Base-by-base conservation (phyloP, 2,329 filamentous ascomycete species). In the Teratosphaeria destructans region DNA sequence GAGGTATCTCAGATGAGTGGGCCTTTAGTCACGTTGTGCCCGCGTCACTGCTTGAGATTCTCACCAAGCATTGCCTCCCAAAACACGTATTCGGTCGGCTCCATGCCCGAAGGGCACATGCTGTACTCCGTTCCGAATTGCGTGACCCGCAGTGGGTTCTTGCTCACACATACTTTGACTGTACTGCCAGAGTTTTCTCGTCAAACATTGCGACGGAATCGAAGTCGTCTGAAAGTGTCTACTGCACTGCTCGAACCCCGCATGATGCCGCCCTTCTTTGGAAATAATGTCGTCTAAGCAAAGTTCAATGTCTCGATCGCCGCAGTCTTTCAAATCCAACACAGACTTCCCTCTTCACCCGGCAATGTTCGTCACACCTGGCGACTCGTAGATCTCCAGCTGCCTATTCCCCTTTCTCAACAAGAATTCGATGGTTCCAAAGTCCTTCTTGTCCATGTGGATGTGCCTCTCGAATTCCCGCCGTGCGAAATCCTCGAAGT, bases 361-460 rank as follows among this genome's bases (percentile, higher is more conserved):
- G 56, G 64, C 67, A 43, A 95, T 86, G 72, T 94, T 89, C 69
- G 85, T 89, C 68, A 95, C 91, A 2, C 87, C 87, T 29, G 88
- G 85, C 5, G 86, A 83, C n/a, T 87, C 84, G 74, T 94, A 94
- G 54, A 85, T 82, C 63, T 95, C 90, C 19, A 96, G 78, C 71
- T 96, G 90, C 53, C 89, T 82, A 49, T 83, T 81, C 26, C 92
- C 92, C 72, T 90, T 93, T 61, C 92, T 83, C 57, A 96, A 72
- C 37, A 95, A 77, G 72, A 90, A 94, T 73, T 96, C 92, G 60
- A 96, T 87, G 5, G 90, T 86, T 16, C 81, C 79, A 74, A 96
- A 96, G 70, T 96, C 90, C 66, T 89, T 90, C 75, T 90, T 94
- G 73, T 88, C 86, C 59, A 95, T 73, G 8, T 73, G 71, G 12